These are phyloP conservation scores for Bacidia rubella DNA, from an alignment of 495 filamentous ascomycete genomes.

Conservation along the genomic window DNA sequence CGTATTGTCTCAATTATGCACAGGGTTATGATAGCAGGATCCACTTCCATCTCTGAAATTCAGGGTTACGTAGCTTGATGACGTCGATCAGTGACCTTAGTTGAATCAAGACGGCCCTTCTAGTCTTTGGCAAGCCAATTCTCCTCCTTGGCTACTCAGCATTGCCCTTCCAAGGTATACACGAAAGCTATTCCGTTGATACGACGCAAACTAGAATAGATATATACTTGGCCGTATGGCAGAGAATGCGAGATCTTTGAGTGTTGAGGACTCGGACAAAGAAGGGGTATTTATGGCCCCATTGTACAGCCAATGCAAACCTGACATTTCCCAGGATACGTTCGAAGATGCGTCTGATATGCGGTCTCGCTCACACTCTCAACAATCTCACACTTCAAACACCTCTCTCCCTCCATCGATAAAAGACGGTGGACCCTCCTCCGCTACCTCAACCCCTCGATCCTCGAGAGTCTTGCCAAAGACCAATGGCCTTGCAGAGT, in stretches of 20 bases:
- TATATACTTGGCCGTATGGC: too few relatives aligned
- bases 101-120: too few relatives aligned
- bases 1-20: too few relatives aligned
- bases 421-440: constrained; percentile 33
- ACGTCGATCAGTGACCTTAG: too few relatives aligned
- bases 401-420: constrained; percentile 37
- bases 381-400: constrained; percentile 22
- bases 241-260: constrained; percentile 15
- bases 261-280: constrained; percentile 33
- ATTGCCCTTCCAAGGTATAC: too few relatives aligned
- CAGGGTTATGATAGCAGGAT: too few relatives aligned
- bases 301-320: neutral
- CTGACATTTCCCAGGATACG: constrained; percentile 42
- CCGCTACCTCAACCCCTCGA: constrained; percentile 15
- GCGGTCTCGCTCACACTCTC: constrained; percentile 24
- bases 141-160: too few relatives aligned
- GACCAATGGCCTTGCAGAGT: constrained; percentile 11
- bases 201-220: too few relatives aligned
- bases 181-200: too few relatives aligned
- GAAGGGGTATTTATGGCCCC: constrained; percentile 29
- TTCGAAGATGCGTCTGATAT: constrained; percentile 66
- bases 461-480: constrained; percentile 20
- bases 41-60: too few relatives aligned
- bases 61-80: too few relatives aligned
- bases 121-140: too few relatives aligned